Conservation (phyloP, 73 alveolate species). For the Symbiodinium pilosum region DNA sequence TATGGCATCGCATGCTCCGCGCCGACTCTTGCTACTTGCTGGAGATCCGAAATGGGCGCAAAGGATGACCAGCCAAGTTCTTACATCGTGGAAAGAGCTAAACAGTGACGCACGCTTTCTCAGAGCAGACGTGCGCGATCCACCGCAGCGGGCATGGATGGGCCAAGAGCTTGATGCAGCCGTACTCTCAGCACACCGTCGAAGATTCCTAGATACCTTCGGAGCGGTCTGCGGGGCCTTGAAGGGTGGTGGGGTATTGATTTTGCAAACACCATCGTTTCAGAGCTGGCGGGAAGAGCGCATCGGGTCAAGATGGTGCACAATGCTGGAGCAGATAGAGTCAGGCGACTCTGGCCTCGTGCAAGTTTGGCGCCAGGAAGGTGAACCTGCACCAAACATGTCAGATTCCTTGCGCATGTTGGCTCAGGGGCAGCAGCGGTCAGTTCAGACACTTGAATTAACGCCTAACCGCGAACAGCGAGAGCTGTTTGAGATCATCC, state of each 20-base stretch:
- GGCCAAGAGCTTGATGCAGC: slow-evolving; percentile 61
- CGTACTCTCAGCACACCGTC: slow-evolving; percentile 55
- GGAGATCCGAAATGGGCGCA: slow-evolving; percentile 49
- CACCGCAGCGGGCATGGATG: slow-evolving; percentile 68
- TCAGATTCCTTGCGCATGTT: not conserved
- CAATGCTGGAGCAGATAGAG: not conserved
- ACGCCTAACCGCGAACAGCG: slow-evolving; percentile 36
- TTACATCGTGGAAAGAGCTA: not conserved
- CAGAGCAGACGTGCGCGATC: slow-evolving; percentile 61
- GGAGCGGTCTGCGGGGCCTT: slow-evolving; percentile 60
- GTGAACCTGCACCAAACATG: not conserved
- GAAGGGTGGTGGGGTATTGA: slow-evolving; percentile 62
- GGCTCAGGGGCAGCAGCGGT: not conserved
- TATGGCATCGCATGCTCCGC: not conserved
- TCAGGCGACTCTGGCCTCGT: not conserved
- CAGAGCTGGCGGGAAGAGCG: slow-evolving; percentile 33
- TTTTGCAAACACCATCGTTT: slow-evolving; percentile 32
- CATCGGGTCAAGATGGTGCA: slow-evolving; percentile 67
- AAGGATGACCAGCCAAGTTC: not conserved
- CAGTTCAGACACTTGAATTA: not conserved
- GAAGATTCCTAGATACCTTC: slow-evolving; percentile 46
- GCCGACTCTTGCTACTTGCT: slow-evolving; percentile 28
- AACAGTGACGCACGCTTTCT: not conserved
- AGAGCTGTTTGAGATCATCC: not conserved
- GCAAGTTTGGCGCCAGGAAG: not conserved